Percentiles rank a stretch among this genome's conserved stretches.
phyloP scores from a whole-genome alignment of 768 basidiomycete species.

The Baorangia bicolor region DNA sequence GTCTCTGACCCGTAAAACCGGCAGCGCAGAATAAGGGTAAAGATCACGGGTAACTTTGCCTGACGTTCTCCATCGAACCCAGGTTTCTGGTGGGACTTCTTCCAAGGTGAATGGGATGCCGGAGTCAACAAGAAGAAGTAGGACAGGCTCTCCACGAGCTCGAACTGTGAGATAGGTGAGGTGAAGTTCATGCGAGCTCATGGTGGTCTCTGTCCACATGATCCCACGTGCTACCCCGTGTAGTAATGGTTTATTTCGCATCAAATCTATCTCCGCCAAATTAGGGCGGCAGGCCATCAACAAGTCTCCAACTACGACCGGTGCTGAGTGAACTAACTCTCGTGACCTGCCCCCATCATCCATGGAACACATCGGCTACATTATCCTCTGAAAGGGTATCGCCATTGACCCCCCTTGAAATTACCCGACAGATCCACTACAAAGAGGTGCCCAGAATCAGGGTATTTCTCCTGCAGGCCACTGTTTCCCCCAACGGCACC shows the following conservation, averaged over 20 bases:
- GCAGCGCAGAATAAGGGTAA: slow-evolving; percentile 27
- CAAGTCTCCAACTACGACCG: background rate
- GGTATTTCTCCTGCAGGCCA: slow-evolving; percentile 33
- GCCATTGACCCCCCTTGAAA: slow-evolving; percentile 26
- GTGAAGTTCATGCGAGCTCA: slow-evolving; percentile 18
- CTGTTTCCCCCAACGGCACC: slow-evolving; percentile 56
- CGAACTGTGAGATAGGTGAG: slow-evolving; percentile 24
- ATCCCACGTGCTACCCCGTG: background rate
- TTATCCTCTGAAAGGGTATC: slow-evolving; percentile 24
- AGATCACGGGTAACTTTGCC: slow-evolving; percentile 14
- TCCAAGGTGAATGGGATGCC: slow-evolving; percentile 23
- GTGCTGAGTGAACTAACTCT: background rate
- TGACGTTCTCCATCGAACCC: slow-evolving; percentile 16
- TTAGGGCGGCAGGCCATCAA: background rate
- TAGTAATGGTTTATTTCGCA: background rate
- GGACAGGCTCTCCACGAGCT: slow-evolving; percentile 27
- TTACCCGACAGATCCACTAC: slow-evolving; percentile 29
- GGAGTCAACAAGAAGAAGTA: slow-evolving; percentile 26
- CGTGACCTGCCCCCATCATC: background rate
- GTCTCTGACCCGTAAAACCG: slow-evolving; percentile 24
- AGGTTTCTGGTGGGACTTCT: slow-evolving; percentile 14
- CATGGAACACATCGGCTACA: background rate
- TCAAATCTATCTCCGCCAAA: background rate
- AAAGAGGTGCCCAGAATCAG: slow-evolving; percentile 37
- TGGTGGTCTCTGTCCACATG: background rate